These are phyloP conservation scores for Ogataea haglerorum DNA, from an alignment of 805 yeast species.

Conservation along the genomic window DNA sequence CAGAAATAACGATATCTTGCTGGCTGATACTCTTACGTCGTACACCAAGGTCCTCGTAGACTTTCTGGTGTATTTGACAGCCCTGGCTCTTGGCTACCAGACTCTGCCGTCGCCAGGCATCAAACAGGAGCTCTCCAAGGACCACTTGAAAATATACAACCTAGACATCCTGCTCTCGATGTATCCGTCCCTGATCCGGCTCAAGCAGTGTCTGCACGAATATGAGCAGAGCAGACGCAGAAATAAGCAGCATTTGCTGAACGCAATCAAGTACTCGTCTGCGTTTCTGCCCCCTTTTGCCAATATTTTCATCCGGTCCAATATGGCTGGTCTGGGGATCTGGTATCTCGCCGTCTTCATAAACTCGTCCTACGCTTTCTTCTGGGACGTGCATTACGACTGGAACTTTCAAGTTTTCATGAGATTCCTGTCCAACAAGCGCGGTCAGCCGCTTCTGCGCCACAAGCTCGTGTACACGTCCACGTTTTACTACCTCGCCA, in stretches of 20 bases:
- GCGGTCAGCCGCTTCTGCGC: constrained; percentile 26
- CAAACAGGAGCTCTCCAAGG: constrained; percentile 28
- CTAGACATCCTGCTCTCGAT: constrained; percentile 31
- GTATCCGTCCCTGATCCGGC: constrained; percentile 71
- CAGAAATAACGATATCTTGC: constrained; percentile 74
- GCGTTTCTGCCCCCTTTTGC: constrained; percentile 53
- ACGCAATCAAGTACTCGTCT: constrained; percentile 71
- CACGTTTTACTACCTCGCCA: constrained; percentile 52
- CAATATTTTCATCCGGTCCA: constrained; percentile 26
- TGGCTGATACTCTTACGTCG: constrained; percentile 83
- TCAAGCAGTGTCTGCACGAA: constrained; percentile 79
- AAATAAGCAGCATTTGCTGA: constrained; percentile 57
- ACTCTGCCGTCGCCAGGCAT: constrained; percentile 30
- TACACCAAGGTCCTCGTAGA: constrained; percentile 77
- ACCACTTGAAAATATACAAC: constrained; percentile 28
- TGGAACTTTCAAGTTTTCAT: constrained; percentile 71
- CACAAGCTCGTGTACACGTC: constrained; percentile 31
- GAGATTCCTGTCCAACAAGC: constrained; percentile 20
- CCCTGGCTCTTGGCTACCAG: constrained; percentile 37
- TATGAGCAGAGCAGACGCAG: constrained; percentile 43
- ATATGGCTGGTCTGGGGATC: constrained; percentile 31
- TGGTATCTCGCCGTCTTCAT: constrained; percentile 48
- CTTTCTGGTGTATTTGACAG: constrained; percentile 53
- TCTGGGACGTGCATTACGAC: constrained; percentile 89
- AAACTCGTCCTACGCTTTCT: constrained; percentile 73